Conservation (phyloP, 2,329 filamentous ascomycete genomes). For the Clarireedia sp. region DNA sequence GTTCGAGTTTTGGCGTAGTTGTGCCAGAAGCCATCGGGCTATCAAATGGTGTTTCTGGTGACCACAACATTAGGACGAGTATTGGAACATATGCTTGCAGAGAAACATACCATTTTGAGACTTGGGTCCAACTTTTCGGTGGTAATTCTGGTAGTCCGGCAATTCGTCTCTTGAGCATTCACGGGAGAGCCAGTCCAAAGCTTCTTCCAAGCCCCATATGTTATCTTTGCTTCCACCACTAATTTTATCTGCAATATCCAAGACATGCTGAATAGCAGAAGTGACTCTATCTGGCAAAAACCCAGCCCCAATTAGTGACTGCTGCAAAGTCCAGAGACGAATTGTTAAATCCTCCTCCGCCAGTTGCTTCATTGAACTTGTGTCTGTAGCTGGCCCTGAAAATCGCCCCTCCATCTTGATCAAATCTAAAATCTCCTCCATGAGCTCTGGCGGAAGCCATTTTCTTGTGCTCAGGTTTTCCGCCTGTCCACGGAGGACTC, state of each 20-base stretch:
- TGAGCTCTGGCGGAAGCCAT: slow-evolving; percentile 74
- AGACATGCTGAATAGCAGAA: slow-evolving; percentile 55
- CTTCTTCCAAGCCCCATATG: slow-evolving; percentile 81
- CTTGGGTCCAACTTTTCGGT: slow-evolving; percentile 23
- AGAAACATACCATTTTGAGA: slow-evolving; percentile 25
- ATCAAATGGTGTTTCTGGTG: slow-evolving; percentile 26
- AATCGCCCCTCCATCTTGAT: slow-evolving; percentile 58
- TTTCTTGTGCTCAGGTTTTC: slow-evolving; percentile 62
- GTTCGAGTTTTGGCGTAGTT: slow-evolving; percentile 25
- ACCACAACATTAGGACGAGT: slow-evolving; percentile 5
- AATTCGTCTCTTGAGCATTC: slow-evolving; percentile 63
- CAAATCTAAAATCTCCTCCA: slow-evolving; percentile 70
- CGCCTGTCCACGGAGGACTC: slow-evolving; percentile 71
- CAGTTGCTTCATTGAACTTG: slow-evolving; percentile 39
- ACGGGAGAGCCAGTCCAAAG: slow-evolving; percentile 82
- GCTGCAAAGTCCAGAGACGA: slow-evolving; percentile 77
- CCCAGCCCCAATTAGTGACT: slow-evolving; percentile 59
- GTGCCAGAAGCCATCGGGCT: slow-evolving; percentile 28
- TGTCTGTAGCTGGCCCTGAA: slow-evolving; percentile 29
- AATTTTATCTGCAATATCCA: slow-evolving; percentile 59
- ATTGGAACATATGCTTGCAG: not conserved
- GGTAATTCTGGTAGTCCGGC: slow-evolving; percentile 57
- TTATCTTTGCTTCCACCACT: slow-evolving; percentile 50
- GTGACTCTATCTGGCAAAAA: slow-evolving; percentile 59
- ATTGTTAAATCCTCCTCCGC: slow-evolving; percentile 72